Conservation (phyloP, 352 stramenopile genomes). For the Globisporangium radiosum region DNA sequence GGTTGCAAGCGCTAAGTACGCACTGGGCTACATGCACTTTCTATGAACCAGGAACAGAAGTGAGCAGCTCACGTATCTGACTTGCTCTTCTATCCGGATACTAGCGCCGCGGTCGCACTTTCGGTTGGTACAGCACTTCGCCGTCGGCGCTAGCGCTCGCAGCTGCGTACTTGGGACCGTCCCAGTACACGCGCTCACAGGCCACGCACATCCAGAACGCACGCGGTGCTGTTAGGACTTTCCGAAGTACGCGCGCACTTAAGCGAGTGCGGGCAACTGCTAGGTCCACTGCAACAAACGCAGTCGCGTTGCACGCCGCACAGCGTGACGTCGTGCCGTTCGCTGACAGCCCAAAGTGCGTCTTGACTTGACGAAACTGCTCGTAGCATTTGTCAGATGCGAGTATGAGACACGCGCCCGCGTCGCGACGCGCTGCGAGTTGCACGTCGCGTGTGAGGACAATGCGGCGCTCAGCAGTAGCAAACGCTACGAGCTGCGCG, state of each 20-base stretch:
- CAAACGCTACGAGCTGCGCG: conserved; percentile 23
- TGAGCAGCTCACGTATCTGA: too few relatives aligned
- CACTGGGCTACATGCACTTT: conserved; percentile 11
- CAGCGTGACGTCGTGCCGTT: conserved; percentile 35
- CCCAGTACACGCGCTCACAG: conserved; percentile 73
- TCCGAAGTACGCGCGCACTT: conserved; percentile 19
- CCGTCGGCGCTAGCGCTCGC: not conserved
- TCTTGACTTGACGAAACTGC: conserved; percentile 54
- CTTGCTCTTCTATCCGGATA: too few relatives aligned
- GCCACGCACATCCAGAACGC: conserved; percentile 47
- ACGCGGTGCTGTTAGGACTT: conserved; percentile 15
- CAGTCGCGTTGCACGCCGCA: conserved; percentile 39
- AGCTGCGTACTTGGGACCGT: conserved; percentile 64
- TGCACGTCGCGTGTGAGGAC: conserved; percentile 43
- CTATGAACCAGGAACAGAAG: too few relatives aligned
- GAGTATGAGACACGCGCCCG: conserved; percentile 48
- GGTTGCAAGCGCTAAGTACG: conserved; percentile 17
- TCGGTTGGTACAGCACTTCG: conserved; percentile 10
- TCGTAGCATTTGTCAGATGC: conserved; percentile 39
- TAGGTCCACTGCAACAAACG: conserved; percentile 26
- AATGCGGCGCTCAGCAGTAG: conserved; percentile 34
- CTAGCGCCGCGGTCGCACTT: too few relatives aligned
- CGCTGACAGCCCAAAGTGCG: conserved; percentile 40
- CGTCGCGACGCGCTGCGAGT: conserved; percentile 31
- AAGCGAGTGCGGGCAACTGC: conserved; percentile 20